Conservation (phyloP, 805 yeast genomes). For the Myxozyma neotropica region DNA sequence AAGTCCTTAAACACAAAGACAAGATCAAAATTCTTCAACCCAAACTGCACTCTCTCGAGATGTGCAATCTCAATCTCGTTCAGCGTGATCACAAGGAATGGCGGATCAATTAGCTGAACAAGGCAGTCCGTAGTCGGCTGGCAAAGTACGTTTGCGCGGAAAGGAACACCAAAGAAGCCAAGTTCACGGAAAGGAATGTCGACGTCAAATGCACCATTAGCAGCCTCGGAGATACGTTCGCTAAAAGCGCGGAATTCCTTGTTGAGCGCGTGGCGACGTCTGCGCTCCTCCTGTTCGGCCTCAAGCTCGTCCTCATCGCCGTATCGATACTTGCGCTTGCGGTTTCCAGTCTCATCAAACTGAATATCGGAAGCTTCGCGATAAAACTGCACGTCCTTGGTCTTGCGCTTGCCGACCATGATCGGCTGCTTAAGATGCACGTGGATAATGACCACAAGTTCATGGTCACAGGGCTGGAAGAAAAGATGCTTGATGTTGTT, state of each 20-base stretch:
- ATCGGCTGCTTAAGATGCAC: slow-evolving; percentile 90
- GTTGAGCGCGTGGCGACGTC: slow-evolving; percentile 85
- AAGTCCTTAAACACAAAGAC: slow-evolving; percentile 97
- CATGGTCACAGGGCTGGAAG: slow-evolving; percentile 96
- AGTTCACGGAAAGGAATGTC: slow-evolving; percentile 95
- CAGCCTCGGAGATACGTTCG: slow-evolving; percentile 86
- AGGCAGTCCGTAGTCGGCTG: slow-evolving; percentile 98
- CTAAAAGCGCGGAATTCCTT: slow-evolving; percentile 88
- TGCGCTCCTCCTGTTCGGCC: slow-evolving; percentile 97
- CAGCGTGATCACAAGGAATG: slow-evolving; percentile 86
- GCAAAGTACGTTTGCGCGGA: slow-evolving; percentile 88
- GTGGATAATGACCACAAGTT: slow-evolving; percentile 87
- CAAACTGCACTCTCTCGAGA: slow-evolving; percentile 95
- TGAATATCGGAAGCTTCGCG: slow-evolving; percentile 96
- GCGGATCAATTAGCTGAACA: slow-evolving; percentile 91
- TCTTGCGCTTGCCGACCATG: slow-evolving; percentile 93
- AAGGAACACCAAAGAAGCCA: slow-evolving; percentile 97
- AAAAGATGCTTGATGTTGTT: slow-evolving; percentile 90
- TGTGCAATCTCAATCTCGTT: slow-evolving; percentile 94
- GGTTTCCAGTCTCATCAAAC: slow-evolving; percentile 95
- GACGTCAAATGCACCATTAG: slow-evolving; percentile 79
- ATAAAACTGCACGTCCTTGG: slow-evolving; percentile 93
- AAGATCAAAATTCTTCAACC: slow-evolving; percentile 91
- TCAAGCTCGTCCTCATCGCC: slow-evolving; percentile 99
- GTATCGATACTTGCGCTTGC: slow-evolving; percentile 80